These are phyloP conservation scores for Lipomyces starkeyi DNA, from an alignment of 805 yeast species.

Conservation along the genomic window DNA sequence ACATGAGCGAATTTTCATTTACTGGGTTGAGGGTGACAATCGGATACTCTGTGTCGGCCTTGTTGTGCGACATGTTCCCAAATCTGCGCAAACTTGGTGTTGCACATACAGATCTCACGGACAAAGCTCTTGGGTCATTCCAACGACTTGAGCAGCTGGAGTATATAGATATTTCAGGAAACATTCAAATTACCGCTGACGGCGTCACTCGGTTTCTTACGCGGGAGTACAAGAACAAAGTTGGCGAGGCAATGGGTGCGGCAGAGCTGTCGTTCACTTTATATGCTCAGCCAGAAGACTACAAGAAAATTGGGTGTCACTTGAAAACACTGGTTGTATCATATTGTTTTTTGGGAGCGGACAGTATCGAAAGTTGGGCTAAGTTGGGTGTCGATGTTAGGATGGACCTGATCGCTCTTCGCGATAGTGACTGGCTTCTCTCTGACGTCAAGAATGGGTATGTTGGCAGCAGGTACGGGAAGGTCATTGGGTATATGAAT, in stretches of 20 bases:
- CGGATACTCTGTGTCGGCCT: neutral
- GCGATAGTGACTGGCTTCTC: neutral
- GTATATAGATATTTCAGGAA: neutral
- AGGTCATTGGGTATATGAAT: neutral
- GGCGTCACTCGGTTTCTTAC: neutral
- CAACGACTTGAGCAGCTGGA: neutral
- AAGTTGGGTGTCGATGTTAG: neutral
- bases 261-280: neutral
- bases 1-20: neutral
- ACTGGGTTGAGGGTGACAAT: neutral
- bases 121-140: neutral
- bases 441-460: neutral
- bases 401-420: slow-evolving; percentile 1
- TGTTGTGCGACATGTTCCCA: neutral
- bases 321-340: neutral
- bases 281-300: neutral
- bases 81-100: neutral
- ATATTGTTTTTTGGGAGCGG: neutral
- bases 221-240: neutral
- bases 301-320: neutral
- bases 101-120: neutral
- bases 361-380: neutral
- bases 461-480: neutral
- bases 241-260: neutral
- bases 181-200: neutral